Evolutionary conservation across 1,284 basidiomycete species (phyloP).

Genomic region (Cutaneotrichosporon daszewskae): DNA sequence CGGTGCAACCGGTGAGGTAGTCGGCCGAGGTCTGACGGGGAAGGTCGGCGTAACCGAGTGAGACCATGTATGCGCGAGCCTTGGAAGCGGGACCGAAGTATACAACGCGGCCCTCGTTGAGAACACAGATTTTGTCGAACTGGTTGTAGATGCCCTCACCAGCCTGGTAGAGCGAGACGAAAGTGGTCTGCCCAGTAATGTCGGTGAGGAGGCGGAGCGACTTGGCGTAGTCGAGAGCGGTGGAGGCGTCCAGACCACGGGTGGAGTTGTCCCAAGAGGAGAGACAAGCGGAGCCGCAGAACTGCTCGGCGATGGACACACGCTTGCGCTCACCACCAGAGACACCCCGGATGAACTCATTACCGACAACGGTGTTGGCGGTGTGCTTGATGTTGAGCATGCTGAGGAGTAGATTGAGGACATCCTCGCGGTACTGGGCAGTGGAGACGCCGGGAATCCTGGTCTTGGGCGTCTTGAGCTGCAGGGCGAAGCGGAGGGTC

Average conservation of each 20-base stretch:
- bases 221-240: conserved; percentile 57
- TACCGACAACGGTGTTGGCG: conserved; percentile 53
- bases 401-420: conserved; percentile 54
- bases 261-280: conserved; percentile 53
- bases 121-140: conserved; percentile 64
- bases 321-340: conserved; percentile 48
- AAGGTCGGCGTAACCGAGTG: conserved; percentile 51
- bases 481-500: conserved; percentile 55
- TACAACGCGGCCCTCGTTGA: conserved; percentile 52
- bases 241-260: conserved; percentile 53
- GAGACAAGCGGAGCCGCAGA: conserved; percentile 48
- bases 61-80: conserved; percentile 52
- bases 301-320: conserved; percentile 58
- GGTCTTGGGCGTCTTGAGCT: conserved; percentile 53
- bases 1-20: conserved; percentile 65
- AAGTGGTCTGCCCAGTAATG: conserved; percentile 49
- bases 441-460: conserved; percentile 51
- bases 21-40: conserved; percentile 56
- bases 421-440: conserved; percentile 51
- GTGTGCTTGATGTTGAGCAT: conserved; percentile 61
- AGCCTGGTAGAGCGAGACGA: conserved; percentile 56
- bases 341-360: conserved; percentile 51
- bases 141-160: conserved; percentile 60
- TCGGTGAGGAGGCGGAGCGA: conserved; percentile 55
- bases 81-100: conserved; percentile 54